Evolutionary conservation across 805 yeast species (phyloP), one percentile per base, ranked within the genome.

Genomic region (Jamesozyma lodderae): DNA sequence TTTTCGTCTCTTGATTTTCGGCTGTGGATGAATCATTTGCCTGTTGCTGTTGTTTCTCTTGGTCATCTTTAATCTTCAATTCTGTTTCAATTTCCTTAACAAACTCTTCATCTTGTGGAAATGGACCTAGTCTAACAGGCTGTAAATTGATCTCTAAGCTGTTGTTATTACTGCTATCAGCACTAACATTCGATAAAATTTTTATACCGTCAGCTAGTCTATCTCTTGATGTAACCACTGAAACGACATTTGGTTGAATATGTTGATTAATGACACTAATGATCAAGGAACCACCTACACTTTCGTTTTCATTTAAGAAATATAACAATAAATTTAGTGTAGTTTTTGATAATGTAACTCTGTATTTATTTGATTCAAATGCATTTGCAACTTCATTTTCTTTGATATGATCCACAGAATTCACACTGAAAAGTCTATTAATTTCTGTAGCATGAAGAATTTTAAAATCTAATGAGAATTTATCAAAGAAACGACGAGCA

Each of bases 241-340:
- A 11, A 1, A 63, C 60, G 13, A 65, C 52, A 31, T 63, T 60
- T 13, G 70, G 70, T 30, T 72, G 78, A 49, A 92, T 69, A 57
- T 85, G 77, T 62, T 86, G 88, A 64, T 92, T 92, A 45, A 92
- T 79, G 35, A 86, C 71, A 48, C 96, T 69, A 34, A 92, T 84
- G 38, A 90, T 68, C 27, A 90, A 73, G 2, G 88, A 81, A 2
- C 97, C 97, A 31, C 97, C 97, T 38, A 79, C 79, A 8, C 81
- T 81, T 60, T 87, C 96, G 57, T 87, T 85, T 54, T 90, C 96
- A 57, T 86, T 94, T 38, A 92, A 62, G 49, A 87, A 90, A 56
- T 85, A 84, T 38, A 92, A 67, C 46, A 92, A 70, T 48, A 90
- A 64, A 56, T 87, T 92, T 53, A 90, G 70, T 4, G 94, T 77